Evolutionary conservation across 495 filamentous ascomycete species (phyloP).

Genomic region (Glonium stellatum): DNA sequence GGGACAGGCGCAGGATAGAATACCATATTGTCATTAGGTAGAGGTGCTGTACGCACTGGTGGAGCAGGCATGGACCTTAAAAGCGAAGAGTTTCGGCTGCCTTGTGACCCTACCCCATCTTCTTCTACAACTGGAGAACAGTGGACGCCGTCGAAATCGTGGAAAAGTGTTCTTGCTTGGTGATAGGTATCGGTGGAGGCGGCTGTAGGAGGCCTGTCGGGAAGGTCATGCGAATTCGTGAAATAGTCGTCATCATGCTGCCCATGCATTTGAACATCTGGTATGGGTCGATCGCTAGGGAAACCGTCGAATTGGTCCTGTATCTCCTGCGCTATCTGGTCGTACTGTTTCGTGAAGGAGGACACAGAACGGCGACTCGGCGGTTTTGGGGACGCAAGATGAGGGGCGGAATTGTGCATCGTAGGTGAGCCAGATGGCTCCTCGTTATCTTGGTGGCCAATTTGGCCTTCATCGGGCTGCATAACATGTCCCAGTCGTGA

Average conservation of each 20-base stretch:
- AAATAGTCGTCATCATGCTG: conserved; percentile 1
- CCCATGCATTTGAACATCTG: neutral
- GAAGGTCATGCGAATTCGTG: conserved; percentile 24
- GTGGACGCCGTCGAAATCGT: conserved; percentile 92
- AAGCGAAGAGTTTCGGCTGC: conserved; percentile 36
- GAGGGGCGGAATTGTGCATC: conserved; percentile 17
- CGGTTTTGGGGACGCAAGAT: conserved; percentile 25
- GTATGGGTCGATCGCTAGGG: neutral
- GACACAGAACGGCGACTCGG: conserved; percentile 34
- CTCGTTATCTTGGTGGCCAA: neutral
- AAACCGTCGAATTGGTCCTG: conserved; percentile 18
- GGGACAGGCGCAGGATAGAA: conserved; percentile 95
- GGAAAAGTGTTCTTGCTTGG: conserved; percentile 63
- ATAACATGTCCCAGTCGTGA: conserved; percentile 27
- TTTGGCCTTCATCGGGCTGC: conserved; percentile 16
- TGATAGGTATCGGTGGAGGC: conserved; percentile 64
- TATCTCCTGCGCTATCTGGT: conserved; percentile 27
- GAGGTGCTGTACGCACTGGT: conserved; percentile 36
- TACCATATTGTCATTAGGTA: conserved; percentile 68
- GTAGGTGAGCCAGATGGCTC: conserved; percentile 15
- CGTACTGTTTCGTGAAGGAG: conserved; percentile 27
- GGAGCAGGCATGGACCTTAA: conserved; percentile 42
- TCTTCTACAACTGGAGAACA: conserved; percentile 44
- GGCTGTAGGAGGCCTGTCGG: conserved; percentile 40
- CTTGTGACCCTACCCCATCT: conserved; percentile 29